phyloP scores from a whole-genome alignment of 1,284 basidiomycete species.

The Cutaneotrichosporon spelunceum region DNA sequence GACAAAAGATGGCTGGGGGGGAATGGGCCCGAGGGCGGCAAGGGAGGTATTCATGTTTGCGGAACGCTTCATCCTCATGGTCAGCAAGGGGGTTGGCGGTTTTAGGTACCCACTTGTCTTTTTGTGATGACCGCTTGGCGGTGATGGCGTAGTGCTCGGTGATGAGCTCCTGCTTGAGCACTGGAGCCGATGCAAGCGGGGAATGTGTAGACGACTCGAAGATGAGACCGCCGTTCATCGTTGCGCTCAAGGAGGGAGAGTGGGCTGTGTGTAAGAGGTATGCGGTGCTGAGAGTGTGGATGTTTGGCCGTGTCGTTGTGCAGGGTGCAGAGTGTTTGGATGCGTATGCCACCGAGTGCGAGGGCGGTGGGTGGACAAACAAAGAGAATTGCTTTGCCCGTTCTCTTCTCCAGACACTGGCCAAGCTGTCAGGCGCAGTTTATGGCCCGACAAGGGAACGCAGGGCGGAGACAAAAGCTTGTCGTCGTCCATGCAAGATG shows the following conservation, averaged over 20 bases:
- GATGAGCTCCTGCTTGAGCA: constrained; percentile 28
- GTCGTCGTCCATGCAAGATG: no score
- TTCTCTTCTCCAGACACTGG: no score
- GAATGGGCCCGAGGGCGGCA: constrained; percentile 4
- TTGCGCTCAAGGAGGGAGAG: constrained; percentile 2
- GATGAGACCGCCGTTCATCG: constrained; percentile 28
- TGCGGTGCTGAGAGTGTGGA: not conserved
- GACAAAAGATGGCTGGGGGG: not conserved
- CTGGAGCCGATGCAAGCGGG: constrained; percentile 20
- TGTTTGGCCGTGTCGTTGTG: not conserved
- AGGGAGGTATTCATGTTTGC: constrained; percentile 17
- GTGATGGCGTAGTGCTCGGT: constrained; percentile 29
- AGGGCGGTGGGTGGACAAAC: no score
- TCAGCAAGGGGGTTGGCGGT: not conserved
- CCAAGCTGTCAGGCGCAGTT: no score
- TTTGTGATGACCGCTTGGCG: constrained; percentile 22
- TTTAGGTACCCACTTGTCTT: constrained; percentile 21
- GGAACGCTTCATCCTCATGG: constrained; percentile 19
- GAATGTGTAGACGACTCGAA: constrained; percentile 21
- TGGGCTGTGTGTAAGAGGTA: constrained; percentile 1
- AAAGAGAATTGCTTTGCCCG: no score
- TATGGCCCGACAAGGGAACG: no score
- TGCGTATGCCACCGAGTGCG: no score
- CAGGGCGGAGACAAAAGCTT: no score
- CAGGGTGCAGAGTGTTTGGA: not conserved